Percentiles rank a stretch among this genome's conserved stretches.
These are phyloP conservation scores for Paspalum notatum DNA, from an alignment of 176 grass and related monocot species.

Conservation along the genomic window DNA sequence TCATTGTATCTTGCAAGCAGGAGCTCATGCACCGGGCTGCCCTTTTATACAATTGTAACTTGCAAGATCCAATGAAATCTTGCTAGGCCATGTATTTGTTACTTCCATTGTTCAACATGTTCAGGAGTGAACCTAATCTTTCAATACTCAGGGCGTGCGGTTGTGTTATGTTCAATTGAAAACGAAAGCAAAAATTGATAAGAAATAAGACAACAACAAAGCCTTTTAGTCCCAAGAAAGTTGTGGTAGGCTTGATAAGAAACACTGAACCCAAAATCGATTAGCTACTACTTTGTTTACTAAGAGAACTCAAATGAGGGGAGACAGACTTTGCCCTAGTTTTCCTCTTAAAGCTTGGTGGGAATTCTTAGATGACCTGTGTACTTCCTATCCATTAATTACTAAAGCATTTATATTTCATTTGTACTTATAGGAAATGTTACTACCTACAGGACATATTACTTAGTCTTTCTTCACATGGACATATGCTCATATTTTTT, in stretches of 20 bases:
- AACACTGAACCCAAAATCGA: slow-evolving; percentile 6
- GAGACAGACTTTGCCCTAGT: not conserved
- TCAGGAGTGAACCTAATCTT: not conserved
- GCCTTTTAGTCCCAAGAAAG: not conserved
- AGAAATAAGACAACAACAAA: not conserved
- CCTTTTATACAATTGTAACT: no score
- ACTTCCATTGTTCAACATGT: not conserved
- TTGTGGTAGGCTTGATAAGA: not conserved
- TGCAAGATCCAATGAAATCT: not conserved
- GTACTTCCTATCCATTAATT: not conserved
- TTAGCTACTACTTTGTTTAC: not conserved
- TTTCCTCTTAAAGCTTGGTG: slow-evolving; percentile 23
- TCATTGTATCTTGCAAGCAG: not conserved
- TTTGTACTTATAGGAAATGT: not conserved
- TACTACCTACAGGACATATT: not conserved
- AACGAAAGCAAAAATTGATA: slow-evolving; percentile 2
- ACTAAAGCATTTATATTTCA: not conserved
- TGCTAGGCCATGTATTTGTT: not conserved
- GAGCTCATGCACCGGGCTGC: no score
- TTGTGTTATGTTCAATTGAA: not conserved
- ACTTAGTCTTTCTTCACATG: not conserved
- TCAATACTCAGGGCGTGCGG: not conserved
- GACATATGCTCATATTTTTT: not conserved
- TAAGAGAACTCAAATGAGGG: not conserved
- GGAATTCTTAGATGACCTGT: not conserved